These are phyloP conservation scores for Lentinula sp. DNA, from an alignment of 768 basidiomycete genomes.

Conservation along the genomic window DNA sequence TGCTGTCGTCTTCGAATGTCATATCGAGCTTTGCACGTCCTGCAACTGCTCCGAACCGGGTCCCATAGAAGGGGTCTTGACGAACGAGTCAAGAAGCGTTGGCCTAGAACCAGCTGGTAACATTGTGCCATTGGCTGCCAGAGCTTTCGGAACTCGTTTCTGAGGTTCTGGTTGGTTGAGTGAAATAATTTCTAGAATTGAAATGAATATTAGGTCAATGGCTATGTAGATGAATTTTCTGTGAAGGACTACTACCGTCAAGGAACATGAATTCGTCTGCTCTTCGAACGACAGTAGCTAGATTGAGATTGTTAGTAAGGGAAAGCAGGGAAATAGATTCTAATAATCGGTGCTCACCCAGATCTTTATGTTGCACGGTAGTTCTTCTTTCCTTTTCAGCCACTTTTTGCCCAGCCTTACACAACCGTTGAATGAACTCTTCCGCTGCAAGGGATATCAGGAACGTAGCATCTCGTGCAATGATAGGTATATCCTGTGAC, in stretches of 20 bases:
- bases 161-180: background rate
- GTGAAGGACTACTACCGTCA: slow-evolving; percentile 43
- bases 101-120: background rate
- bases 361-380: slow-evolving; percentile 74
- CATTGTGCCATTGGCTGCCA: background rate
- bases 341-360: slow-evolving; percentile 42
- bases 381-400: slow-evolving; percentile 68
- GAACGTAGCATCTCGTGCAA: slow-evolving; percentile 74
- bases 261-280: slow-evolving; percentile 76
- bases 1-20: background rate
- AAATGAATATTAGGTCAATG: background rate
- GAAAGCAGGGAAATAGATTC: background rate
- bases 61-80: background rate
- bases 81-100: slow-evolving; percentile 1
- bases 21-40: background rate
- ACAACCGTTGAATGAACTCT: slow-evolving; percentile 76
- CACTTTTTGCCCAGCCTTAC: slow-evolving; percentile 62
- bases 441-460: slow-evolving; percentile 82
- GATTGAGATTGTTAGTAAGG: background rate
- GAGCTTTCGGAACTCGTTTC: slow-evolving; percentile 4
- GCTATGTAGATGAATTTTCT: background rate
- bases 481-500: slow-evolving; percentile 64
- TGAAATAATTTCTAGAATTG: slow-evolving; percentile 2
- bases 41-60: background rate
- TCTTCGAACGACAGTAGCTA: slow-evolving; percentile 58